These are phyloP conservation scores for Penicillium sp. DNA, from an alignment of 2,329 filamentous ascomycete genomes.

Conservation along the genomic window DNA sequence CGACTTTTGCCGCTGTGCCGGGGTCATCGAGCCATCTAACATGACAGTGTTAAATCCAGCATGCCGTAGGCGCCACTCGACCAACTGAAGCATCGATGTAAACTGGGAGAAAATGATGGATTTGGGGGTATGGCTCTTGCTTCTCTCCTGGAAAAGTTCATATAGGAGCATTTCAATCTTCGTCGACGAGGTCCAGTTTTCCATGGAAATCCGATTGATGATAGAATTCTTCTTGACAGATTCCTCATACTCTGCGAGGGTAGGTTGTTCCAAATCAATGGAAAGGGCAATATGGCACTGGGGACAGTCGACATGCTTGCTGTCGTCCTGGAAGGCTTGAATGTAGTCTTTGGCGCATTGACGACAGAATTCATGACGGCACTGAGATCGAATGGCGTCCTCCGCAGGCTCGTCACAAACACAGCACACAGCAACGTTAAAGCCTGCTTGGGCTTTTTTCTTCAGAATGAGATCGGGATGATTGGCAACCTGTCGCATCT, in stretches of 20 bases:
- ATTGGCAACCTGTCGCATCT: slow-evolving; percentile 97
- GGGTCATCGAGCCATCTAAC: slow-evolving; percentile 97
- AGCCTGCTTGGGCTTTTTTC: slow-evolving; percentile 79
- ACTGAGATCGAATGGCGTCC: slow-evolving; percentile 87
- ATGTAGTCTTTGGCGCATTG: slow-evolving; percentile 78
- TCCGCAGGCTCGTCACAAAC: slow-evolving; percentile 97
- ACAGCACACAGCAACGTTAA: slow-evolving; percentile 87
- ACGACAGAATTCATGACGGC: slow-evolving; percentile 89
- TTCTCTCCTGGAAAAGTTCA: slow-evolving; percentile 86
- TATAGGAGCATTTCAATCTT: slow-evolving; percentile 98
- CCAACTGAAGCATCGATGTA: slow-evolving; percentile 93
- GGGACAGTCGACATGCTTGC: slow-evolving; percentile 65
- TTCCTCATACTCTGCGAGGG: slow-evolving; percentile 87
- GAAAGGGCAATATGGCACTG: slow-evolving; percentile 84
- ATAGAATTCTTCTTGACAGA: slow-evolving; percentile 92
- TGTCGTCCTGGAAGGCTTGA: slow-evolving; percentile 66
- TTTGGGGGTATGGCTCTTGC: slow-evolving; percentile 90
- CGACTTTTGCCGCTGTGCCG: slow-evolving; percentile 84
- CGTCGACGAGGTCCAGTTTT: slow-evolving; percentile 95
- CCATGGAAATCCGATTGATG: slow-evolving; percentile 98
- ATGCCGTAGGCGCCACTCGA: slow-evolving; percentile 92
- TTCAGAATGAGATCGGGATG: slow-evolving; percentile 92
- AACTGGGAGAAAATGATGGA: slow-evolving; percentile 98
- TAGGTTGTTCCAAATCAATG: slow-evolving; percentile 92
- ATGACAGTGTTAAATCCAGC: slow-evolving; percentile 98